Base-by-base conservation (phyloP, 1,139 yeast species). In the Hyphopichia wangnamkhiaoensis region DNA sequence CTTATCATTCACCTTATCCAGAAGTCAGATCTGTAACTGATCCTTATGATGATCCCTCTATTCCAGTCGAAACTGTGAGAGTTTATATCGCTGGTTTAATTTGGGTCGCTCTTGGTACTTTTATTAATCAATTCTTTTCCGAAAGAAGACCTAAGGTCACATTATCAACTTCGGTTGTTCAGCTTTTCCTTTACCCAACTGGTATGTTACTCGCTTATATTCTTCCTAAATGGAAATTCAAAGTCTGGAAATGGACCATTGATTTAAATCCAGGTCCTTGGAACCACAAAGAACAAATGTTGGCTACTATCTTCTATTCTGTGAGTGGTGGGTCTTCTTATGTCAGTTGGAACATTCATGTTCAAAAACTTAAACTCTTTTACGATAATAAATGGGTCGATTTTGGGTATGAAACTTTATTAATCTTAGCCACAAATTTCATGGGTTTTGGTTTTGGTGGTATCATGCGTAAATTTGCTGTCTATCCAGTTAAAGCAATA, bases 361-460 rank as follows among this genome's bases (percentile, higher is more conserved):
- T 45, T 35, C 57, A 54, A 42, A 48, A 52, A 40, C 24, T 59
- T 33, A 33, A 37, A 1, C 23, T 37, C 7, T 53, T 46, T 27
- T 55, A 75, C 46, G 29, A 26, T 15, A 26, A 59, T 30, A 41
- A 58, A 6, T 73, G 78, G 73, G 75, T 71, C 10, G 61, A 63
- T 18, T 64, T 66, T 46, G 81, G 82, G 19, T 78, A 76, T 49
- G 80, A 78, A 53, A 53, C 75, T 28, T 55, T 76, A 37, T 57
- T 82, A 34, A 67, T 75, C 4, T 49, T 80, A 29, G 66, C 82
- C 2, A 72, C 84, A 4, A 82, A 80, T 52, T 74, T 73, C 45
- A 55, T 82, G 52, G 88, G 88, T 17, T 74, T 80, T 47, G 83
- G 84, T 1, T 69, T 80, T 50, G 83, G 85, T 28, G 85, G 87